Evolutionary conservation across 1,284 basidiomycete genomes (phyloP), one percentile per base, ranked within the genome.

Genomic region (Xerocomus cyaneibrunnescens): DNA sequence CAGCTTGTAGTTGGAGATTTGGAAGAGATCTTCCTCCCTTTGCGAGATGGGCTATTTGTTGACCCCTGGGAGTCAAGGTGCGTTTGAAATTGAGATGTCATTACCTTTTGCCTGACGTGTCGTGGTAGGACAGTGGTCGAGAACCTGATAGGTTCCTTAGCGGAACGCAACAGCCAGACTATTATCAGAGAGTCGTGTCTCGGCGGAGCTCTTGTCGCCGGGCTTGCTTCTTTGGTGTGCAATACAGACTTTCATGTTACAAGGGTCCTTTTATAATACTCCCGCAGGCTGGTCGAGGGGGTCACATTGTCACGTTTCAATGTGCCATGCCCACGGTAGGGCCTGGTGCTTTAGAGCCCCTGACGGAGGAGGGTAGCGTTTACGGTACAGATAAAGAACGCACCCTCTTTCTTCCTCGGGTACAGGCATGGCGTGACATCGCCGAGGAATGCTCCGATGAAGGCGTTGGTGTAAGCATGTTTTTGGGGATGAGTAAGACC

Each of bases 301-400:
- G 97, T 0, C 91, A 97, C 63, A 74, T 95, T 42, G 80, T 94
- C 56, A 66, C 88, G 40, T 99, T 98, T 74, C 83, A 91, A 43
- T 83, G 84, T 8, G 83, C 84, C 0, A 75, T 94, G 52, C 92
- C 95, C 0, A 87, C 81, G 1, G 65, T 89, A 39, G 96, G 96
- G 3, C 78, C 83, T 0, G 95, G 94, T 23, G 83, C 84, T 51
- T 73, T 88, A 22, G 73, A 72, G 17, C 70, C 74, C 4, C 71
- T 74, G 35, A 39, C 74, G 2, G 78, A 88, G 54, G 92, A 97
- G 70, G 75, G 77, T 3, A 81, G 84, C 21, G 60, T 91, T n/a
- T 90, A 91, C 60, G 91, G 92, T 44, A 93, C 94, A 0, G 89
- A 95, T 60, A 94, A 94, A 70, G 96, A 99, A 71, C 84, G 83